Percentiles rank a stretch among this genome's conserved stretches.
Conservation (phyloP, 1,284 basidiomycete genomes). For the Kwoniella shivajii region DNA sequence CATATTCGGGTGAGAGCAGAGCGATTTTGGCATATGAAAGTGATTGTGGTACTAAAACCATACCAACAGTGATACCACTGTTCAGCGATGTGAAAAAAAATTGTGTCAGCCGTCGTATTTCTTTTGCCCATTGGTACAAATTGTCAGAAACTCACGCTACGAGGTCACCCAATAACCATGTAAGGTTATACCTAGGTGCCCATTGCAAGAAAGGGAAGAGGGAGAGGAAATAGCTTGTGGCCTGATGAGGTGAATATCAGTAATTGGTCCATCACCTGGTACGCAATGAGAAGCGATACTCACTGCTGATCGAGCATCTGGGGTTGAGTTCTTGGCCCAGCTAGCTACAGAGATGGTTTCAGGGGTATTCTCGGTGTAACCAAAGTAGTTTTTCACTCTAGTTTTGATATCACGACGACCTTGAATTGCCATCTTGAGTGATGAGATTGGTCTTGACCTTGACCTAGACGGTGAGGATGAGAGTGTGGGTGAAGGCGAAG, state of each 20-base stretch:
- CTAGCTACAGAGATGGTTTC: conserved; percentile 36
- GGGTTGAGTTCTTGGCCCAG: conserved; percentile 33
- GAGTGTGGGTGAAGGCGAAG: background rate
- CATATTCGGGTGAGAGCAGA: conserved; percentile 80
- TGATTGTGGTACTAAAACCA: conserved; percentile 83
- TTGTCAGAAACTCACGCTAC: conserved; percentile 70
- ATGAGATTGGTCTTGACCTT: background rate
- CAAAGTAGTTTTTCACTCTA: conserved; percentile 35
- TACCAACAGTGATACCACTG: conserved; percentile 78
- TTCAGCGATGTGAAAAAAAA: background rate
- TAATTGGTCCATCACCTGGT: background rate
- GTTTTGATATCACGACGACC: conserved; percentile 12
- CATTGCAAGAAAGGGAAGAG: conserved; percentile 83
- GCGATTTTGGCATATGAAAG: conserved; percentile 73
- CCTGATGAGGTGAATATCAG: conserved; percentile 35
- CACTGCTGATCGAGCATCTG: conserved; percentile 27
- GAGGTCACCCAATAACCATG: conserved; percentile 65
- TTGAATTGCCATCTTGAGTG: conserved; percentile 5
- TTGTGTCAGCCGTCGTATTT: conserved; percentile 18
- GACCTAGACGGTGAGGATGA: conserved; percentile 1
- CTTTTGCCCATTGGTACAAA: too few relatives aligned
- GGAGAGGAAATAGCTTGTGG: conserved; percentile 63
- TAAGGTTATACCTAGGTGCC: conserved; percentile 73
- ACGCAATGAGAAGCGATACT: conserved; percentile 11
- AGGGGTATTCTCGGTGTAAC: conserved; percentile 43